Evolutionary conservation across 352 stramenopile species (phyloP).

Genomic region (Phytophthora kernoviae): DNA sequence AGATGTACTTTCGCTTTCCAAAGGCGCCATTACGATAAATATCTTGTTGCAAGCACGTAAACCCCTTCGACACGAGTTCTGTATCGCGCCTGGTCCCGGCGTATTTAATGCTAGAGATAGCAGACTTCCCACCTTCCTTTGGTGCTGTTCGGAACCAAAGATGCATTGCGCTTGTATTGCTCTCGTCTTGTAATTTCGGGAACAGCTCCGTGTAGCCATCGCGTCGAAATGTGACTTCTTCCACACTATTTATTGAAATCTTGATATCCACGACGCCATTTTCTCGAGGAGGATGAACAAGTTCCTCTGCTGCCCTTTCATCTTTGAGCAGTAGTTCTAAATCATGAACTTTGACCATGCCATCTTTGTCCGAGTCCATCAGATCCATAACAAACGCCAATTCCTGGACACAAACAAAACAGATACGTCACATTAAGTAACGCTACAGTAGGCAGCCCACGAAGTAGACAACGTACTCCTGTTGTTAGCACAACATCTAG

Average conservation of each 20-base stretch:
- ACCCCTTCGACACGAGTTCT: conserved; percentile 76
- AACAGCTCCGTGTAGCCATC: conserved; percentile 67
- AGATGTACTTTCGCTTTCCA: conserved; percentile 81
- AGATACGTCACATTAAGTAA: too few species aligned
- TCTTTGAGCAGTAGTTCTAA: conserved; percentile 81
- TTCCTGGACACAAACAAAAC: conserved; percentile 39
- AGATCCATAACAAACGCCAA: conserved; percentile 62
- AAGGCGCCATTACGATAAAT: conserved; percentile 65
- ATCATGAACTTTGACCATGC: conserved; percentile 66
- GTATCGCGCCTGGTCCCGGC: conserved; percentile 63
- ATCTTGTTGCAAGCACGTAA: conserved; percentile 77
- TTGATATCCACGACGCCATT: conserved; percentile 65
- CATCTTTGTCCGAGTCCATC: conserved; percentile 75
- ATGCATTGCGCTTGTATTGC: conserved; percentile 39
- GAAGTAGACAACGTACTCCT: conserved; percentile 42
- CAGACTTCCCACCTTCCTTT: conserved; percentile 66
- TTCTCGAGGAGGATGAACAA: conserved; percentile 57
- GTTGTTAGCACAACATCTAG: conserved; percentile 82
- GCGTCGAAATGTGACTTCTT: conserved; percentile 57
- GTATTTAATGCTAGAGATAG: conserved; percentile 75
- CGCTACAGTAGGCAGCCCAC: background rate
- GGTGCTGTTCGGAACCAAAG: conserved; percentile 66
- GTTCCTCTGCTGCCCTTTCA: conserved; percentile 47
- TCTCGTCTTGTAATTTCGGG: conserved; percentile 61
- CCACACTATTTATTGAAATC: conserved; percentile 61